phyloP scores from a whole-genome alignment of 108 stramenopile genomes.

The Cyclotella baltica region DNA sequence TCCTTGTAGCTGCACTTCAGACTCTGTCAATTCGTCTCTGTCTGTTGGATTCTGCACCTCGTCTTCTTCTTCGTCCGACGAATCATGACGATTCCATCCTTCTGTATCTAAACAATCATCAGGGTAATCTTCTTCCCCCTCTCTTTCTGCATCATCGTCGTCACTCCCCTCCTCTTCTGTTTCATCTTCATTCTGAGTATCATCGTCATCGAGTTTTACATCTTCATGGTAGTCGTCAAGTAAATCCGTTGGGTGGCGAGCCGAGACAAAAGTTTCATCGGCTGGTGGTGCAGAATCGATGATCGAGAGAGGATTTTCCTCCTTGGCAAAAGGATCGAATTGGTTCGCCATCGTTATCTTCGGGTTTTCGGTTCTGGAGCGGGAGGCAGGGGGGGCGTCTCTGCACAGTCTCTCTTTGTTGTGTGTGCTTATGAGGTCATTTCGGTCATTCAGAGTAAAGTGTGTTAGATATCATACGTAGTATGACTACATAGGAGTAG shows the following conservation, averaged over 20 bases:
- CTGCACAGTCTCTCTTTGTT: neutral
- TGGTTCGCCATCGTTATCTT: neutral
- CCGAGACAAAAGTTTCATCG: neutral
- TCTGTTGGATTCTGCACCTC: neutral
- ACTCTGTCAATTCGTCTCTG: conserved; percentile 1
- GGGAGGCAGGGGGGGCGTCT: too few species aligned
- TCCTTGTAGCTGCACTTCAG: neutral
- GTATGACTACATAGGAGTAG: too few species aligned
- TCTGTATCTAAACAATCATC: conserved; percentile 33
- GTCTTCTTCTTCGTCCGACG: conserved; percentile 3
- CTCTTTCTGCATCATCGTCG: conserved; percentile 6
- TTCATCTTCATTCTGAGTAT: neutral
- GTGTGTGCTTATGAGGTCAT: too few species aligned
- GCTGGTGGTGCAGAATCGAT: neutral
- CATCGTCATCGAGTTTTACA: neutral
- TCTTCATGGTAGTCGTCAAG: conserved; percentile 3
- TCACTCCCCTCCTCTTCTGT: conserved; percentile 4
- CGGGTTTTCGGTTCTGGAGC: too few species aligned
- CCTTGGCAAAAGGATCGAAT: neutral
- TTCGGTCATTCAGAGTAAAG: too few species aligned
- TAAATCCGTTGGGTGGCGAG: neutral
- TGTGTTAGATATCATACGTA: too few species aligned
- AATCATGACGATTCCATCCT: conserved; percentile 34
- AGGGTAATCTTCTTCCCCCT: conserved; percentile 26
- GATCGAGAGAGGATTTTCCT: conserved; percentile 9